These are phyloP conservation scores for Calonectria honghensis DNA, from an alignment of 2,329 filamentous ascomycete genomes.

Conservation along the genomic window DNA sequence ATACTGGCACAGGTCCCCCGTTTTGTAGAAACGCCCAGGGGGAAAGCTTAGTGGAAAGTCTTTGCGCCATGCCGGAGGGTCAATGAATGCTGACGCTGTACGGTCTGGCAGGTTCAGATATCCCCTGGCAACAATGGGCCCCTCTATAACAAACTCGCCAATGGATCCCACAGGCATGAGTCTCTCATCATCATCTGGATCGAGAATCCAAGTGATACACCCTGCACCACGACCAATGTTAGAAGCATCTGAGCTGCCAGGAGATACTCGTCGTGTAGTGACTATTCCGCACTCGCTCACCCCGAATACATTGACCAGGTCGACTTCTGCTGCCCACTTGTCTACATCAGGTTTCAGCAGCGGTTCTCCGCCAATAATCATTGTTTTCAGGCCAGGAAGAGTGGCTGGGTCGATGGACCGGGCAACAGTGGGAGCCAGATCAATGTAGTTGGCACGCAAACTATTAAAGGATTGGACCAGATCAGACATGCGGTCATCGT, in stretches of 20 bases:
- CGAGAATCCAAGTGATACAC: not conserved
- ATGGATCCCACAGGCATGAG: not conserved
- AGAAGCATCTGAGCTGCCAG: not conserved
- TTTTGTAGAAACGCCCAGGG: not conserved
- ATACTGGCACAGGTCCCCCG: not conserved
- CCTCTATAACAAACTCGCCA: not conserved
- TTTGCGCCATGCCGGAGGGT: not conserved
- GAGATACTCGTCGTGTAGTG: not conserved
- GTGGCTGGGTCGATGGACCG: not conserved
- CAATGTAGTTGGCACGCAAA: not conserved
- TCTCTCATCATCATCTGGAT: not conserved
- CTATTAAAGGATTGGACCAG: not conserved
- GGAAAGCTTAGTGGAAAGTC: not conserved
- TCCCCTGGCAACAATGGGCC: not conserved
- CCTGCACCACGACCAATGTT: not conserved
- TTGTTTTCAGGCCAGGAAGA: not conserved
- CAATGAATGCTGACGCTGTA: not conserved
- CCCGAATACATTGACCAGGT: not conserved
- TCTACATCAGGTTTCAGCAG: not conserved
- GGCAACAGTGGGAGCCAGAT: not conserved
- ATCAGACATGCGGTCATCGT: not conserved
- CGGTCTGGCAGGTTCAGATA: not conserved
- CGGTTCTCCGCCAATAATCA: not conserved
- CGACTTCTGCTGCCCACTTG: not conserved
- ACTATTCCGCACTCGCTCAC: not conserved